Percentiles rank a stretch among this genome's conserved stretches.
Evolutionary conservation across 1,139 yeast genomes (phyloP).

Genomic region (Blastobotrys illinoisensis): DNA sequence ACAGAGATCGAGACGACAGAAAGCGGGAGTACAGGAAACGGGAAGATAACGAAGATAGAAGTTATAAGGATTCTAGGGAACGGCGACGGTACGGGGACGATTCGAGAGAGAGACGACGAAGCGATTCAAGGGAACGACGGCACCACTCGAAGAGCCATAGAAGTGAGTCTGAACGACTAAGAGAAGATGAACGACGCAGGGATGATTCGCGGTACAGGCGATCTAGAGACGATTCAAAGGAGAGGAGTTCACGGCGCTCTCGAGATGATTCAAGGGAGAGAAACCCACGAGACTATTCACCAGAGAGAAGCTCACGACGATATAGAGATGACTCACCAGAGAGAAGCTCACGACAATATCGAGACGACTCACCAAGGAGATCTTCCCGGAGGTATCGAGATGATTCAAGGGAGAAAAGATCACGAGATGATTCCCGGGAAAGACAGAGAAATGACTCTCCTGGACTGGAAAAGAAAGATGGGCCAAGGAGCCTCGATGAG

Average conservation of each 20-base stretch:
- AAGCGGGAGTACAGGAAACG: slow-evolving; percentile 9
- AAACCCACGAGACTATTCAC: neutral
- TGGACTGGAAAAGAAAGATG: neutral
- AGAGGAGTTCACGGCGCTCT: neutral
- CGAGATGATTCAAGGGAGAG: neutral
- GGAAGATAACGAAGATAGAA: neutral
- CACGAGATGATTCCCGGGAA: neutral
- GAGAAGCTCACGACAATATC: neutral
- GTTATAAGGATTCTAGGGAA: slow-evolving; percentile 6
- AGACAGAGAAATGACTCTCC: neutral
- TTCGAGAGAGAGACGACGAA: slow-evolving; percentile 4
- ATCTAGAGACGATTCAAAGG: neutral
- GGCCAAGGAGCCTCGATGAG: too few species aligned
- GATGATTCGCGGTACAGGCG: neutral
- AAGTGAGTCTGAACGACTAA: too few species aligned
- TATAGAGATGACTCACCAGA: neutral
- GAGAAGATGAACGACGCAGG: neutral
- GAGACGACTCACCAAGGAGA: neutral
- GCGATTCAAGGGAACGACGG: neutral
- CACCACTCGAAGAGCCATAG: too few species aligned
- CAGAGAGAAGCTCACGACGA: neutral
- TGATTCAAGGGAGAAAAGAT: neutral
- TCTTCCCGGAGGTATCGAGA: neutral
- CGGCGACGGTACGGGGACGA: slow-evolving; percentile 8
- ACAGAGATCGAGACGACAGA: slow-evolving; percentile 4